Percentiles rank a stretch among this genome's conserved stretches.
Conservation (phyloP, 202 grass and related monocot genomes). For the Zizania palustris region DNA sequence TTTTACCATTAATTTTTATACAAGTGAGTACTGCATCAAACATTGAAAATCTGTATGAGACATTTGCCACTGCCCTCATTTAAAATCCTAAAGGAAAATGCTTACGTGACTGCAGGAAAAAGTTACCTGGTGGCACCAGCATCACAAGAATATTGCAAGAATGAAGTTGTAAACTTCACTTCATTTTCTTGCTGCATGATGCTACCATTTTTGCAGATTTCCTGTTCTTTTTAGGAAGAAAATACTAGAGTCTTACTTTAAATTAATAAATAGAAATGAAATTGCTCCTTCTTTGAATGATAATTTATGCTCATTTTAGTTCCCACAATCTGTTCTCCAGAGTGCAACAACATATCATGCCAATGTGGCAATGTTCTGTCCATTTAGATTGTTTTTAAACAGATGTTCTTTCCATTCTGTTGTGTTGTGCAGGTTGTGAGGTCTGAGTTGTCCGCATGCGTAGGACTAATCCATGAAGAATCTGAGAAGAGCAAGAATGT, state of each 20-base stretch:
- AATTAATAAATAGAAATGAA: neutral
- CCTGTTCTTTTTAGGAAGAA: neutral
- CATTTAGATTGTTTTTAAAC: neutral
- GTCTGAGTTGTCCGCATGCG: neutral
- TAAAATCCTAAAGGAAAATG: neutral
- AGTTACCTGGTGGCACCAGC: neutral
- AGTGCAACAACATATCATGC: neutral
- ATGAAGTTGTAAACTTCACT: conserved; percentile 1
- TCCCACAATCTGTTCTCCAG: neutral
- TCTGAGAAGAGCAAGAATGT: neutral
- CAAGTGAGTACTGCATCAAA: neutral
- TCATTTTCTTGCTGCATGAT: neutral
- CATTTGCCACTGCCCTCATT: neutral
- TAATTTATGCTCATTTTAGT: neutral
- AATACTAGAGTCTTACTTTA: neutral
- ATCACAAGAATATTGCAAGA: neutral
- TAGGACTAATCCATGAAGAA: neutral
- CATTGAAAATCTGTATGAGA: neutral
- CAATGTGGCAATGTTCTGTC: neutral
- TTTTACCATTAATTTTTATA: neutral
- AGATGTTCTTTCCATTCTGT: too few relatives aligned
- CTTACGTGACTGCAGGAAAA: neutral
- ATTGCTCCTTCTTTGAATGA: neutral
- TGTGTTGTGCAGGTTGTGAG: neutral
- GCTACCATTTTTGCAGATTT: neutral